A percentile compares a stretch with the other conserved stretches of the same genome.
phyloP scores from a whole-genome alignment of 441 rosid genomes.

The Populus hybrid region DNA sequence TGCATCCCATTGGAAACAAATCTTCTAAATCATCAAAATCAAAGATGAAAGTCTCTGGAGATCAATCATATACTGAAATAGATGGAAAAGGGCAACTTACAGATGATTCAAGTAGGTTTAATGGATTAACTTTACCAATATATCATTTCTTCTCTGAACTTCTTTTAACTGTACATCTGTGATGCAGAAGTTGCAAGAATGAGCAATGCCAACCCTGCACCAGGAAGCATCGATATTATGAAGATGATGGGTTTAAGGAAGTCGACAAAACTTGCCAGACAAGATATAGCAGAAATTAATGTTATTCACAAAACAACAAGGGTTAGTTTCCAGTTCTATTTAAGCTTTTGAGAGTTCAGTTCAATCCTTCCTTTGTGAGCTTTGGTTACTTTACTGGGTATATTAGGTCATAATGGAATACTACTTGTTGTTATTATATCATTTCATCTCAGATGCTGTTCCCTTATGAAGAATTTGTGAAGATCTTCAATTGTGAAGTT shows the following conservation, averaged over 20 bases:
- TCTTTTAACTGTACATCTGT: constrained; percentile 21
- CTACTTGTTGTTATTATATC: constrained; percentile 13
- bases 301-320: constrained; percentile 40
- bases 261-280: constrained; percentile 40
- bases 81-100: constrained; percentile 37
- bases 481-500: constrained; percentile 59
- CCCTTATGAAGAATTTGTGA: constrained; percentile 76
- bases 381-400: not conserved
- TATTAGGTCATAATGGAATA: constrained; percentile 4
- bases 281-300: constrained; percentile 22
- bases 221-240: constrained; percentile 41
- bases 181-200: constrained; percentile 36
- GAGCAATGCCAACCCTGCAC: constrained; percentile 26
- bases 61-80: constrained; percentile 33
- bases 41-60: constrained; percentile 25
- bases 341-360: constrained; percentile 10
- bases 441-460: constrained; percentile 57
- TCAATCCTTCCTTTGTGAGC: not conserved
- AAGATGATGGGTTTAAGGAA: constrained; percentile 61
- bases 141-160: not conserved
- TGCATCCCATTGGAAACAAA: constrained; percentile 25
- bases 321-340: constrained; percentile 33
- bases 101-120: constrained; percentile 40
- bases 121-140: constrained; percentile 13
- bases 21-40: constrained; percentile 34